phyloP scores from a whole-genome alignment of 2,329 filamentous ascomycete species.

The Fusarium secorum region DNA sequence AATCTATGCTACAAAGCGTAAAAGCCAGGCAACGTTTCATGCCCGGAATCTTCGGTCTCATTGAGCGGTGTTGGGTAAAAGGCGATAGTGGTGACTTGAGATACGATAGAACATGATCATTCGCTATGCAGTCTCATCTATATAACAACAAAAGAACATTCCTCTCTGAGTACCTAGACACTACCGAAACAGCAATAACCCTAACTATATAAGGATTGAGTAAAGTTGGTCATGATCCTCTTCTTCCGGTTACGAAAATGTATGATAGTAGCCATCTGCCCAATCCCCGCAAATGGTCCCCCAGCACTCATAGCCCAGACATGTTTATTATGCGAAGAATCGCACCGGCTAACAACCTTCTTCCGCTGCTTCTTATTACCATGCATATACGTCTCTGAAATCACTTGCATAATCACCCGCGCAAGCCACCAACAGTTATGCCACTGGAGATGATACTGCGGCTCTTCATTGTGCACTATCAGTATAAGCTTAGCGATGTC shows the following conservation, averaged over 20 bases:
- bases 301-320: not conserved
- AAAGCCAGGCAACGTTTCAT: too few relatives aligned
- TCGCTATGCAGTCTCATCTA: not conserved
- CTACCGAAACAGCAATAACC: accelerated
- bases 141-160: accelerated
- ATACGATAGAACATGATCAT: accelerated
- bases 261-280: not conserved
- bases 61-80: not conserved
- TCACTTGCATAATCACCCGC: not conserved
- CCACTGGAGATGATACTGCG: not conserved
- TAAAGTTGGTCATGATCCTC: not conserved
- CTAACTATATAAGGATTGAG: not conserved
- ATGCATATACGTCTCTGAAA: not conserved
- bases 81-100: not conserved
- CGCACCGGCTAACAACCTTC: not conserved
- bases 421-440: not conserved
- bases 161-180: not conserved
- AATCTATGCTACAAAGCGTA: not conserved
- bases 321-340: not conserved
- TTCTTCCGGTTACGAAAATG: not conserved
- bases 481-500: not conserved
- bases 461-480: not conserved
- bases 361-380: not conserved
- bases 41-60: not conserved
- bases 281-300: not conserved